These are phyloP conservation scores for Saccharomycopsis fibuligera DNA, from an alignment of 805 yeast species.

Conservation along the genomic window DNA sequence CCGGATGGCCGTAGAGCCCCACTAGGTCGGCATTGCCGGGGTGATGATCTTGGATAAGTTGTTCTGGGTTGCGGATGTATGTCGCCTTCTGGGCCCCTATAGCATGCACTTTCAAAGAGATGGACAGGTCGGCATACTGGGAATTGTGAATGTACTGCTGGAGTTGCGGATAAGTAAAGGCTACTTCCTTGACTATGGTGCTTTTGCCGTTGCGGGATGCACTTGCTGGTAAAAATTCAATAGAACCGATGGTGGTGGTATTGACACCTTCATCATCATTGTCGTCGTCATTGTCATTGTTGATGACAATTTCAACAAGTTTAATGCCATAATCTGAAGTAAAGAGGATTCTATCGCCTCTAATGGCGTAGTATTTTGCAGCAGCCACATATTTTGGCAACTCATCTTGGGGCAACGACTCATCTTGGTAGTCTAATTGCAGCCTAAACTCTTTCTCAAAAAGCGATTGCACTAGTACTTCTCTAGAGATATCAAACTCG, in stretches of 20 bases:
- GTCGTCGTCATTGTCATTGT: too few relatives aligned
- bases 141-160: constrained; percentile 34
- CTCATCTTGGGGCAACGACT: constrained; percentile 25
- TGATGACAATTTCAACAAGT: constrained; percentile 64
- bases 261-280: constrained; percentile 43
- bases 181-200: constrained; percentile 51
- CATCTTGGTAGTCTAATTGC: constrained; percentile 56
- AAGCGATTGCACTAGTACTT: constrained; percentile 70
- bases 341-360: constrained; percentile 34
- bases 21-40: constrained; percentile 23
- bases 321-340: constrained; percentile 63
- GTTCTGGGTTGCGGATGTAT: constrained; percentile 26
- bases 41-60: constrained; percentile 35
- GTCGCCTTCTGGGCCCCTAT: constrained; percentile 27
- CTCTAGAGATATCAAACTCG: constrained; percentile 82
- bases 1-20: background rate
- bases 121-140: constrained; percentile 32
- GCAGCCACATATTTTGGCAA: constrained; percentile 33
- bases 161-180: constrained; percentile 32
- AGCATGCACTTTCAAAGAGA: constrained; percentile 27
- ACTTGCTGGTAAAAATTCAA: constrained; percentile 64
- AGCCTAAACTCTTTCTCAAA: constrained; percentile 74
- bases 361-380: constrained; percentile 40
- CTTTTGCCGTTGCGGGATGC: constrained; percentile 42
- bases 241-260: constrained; percentile 36